Conservation (phyloP, 1,139 yeast species). For the Scheffersomyces cryptocercus region DNA sequence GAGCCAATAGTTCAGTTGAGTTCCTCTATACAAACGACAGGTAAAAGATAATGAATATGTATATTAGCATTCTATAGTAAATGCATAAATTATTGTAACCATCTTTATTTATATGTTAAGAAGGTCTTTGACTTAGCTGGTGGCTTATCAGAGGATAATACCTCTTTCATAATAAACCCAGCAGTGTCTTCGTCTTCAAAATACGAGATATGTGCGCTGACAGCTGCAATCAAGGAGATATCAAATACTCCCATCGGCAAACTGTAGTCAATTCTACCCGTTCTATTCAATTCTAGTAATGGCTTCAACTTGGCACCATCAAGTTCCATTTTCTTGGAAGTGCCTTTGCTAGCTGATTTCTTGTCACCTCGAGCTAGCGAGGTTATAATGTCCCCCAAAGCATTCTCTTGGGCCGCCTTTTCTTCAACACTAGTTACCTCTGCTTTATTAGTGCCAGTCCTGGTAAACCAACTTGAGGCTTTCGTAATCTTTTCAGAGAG, state of each 20-base stretch:
- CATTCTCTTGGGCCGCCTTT: slow-evolving; percentile 34
- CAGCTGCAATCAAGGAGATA: slow-evolving; percentile 72
- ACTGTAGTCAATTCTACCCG: slow-evolving; percentile 81
- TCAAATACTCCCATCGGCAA: slow-evolving; percentile 82
- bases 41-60: too few species aligned
- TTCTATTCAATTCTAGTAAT: slow-evolving; percentile 53
- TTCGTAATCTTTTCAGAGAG: slow-evolving; percentile 45
- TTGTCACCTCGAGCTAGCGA: slow-evolving; percentile 17
- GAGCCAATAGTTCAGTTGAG: background rate
- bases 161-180: slow-evolving; percentile 66
- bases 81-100: background rate
- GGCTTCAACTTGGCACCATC: slow-evolving; percentile 29
- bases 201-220: slow-evolving; percentile 85
- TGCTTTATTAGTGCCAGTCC: slow-evolving; percentile 9
- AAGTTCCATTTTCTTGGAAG: slow-evolving; percentile 21
- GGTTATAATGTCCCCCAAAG: slow-evolving; percentile 46
- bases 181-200: slow-evolving; percentile 87
- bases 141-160: slow-evolving; percentile 25
- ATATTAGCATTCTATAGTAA: background rate
- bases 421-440: slow-evolving; percentile 19
- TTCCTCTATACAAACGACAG: too few species aligned
- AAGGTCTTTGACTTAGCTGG: slow-evolving; percentile 27
- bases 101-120: slow-evolving; percentile 15
- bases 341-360: slow-evolving; percentile 16
- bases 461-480: slow-evolving; percentile 49